Evolutionary conservation across 345 rosid genomes (phyloP), one percentile per base, ranked within the genome.

Genomic region (Capsella bursapastoris): DNA sequence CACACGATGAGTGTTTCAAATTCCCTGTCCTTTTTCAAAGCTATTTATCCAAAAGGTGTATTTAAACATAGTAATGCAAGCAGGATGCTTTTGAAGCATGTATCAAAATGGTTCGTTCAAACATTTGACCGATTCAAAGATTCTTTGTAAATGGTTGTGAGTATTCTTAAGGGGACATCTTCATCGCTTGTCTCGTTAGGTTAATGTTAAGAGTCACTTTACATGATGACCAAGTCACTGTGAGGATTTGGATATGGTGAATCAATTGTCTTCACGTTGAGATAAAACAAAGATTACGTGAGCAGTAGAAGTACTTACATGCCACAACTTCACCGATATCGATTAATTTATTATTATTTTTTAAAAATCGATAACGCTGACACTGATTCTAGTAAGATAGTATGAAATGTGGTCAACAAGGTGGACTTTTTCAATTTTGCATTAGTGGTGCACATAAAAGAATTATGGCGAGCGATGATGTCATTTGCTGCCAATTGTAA

Each of bases 381-480:
- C 16, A 32, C 35, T 4, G 32, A 15, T 16, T 37, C 1, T 12
- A 6, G 68, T 45, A 32, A 16, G 49, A 27, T 70, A 34, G 35
- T 49, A 7, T 7, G 8, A 62, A 29, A 34, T 16, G 6, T 9
- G 18, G 62, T 63, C 48, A 40, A 50, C 43, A 13, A 72, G 4
- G 18, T 53, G 57, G 77, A 64, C 64, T n/a, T 22, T 32, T n/a
- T 53, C 63, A 63, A 41, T 29, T 68, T 62, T 72, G 52, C n/a
- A 38, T 10, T 5, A 11, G 41, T 57, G 60, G 32, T 31, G 58
- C 66, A 50, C 58, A 15, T 71, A 48, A 47, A 2, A 2, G 37
- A 49, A 49, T 27, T 10, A 12, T 60, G 18, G 34, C 52, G 27
- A 14, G n/a, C 22, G 47, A 73, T 32, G 38, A 73, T 73, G 40